A percentile compares a stretch with the other conserved stretches of the same genome.
Evolutionary conservation across 2,329 filamentous ascomycete species (phyloP).

Genomic region (Epicoccum nigrum): DNA sequence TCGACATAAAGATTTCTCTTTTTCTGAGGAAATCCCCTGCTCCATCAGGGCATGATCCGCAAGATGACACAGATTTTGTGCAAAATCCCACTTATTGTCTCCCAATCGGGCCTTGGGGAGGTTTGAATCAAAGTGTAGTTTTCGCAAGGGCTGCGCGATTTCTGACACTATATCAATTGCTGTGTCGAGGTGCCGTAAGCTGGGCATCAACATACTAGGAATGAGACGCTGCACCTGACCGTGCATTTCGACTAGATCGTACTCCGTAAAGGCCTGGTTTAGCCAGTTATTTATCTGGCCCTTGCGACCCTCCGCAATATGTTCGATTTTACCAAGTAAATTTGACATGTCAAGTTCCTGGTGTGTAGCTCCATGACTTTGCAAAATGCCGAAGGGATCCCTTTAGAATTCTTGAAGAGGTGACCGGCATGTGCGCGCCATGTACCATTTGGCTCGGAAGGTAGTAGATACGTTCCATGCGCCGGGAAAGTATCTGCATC

Average conservation of each 20-base stretch:
- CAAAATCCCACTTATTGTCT: constrained; percentile 2
- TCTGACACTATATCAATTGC: background rate
- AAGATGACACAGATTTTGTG: background rate
- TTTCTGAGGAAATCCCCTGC: constrained; percentile 6
- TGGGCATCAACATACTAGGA: background rate
- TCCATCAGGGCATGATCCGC: background rate
- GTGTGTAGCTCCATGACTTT: background rate
- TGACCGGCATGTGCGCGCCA: background rate
- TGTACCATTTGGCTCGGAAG: constrained; percentile 19
- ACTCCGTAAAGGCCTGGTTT: background rate
- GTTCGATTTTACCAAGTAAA: background rate
- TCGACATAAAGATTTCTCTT: background rate
- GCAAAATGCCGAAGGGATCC: background rate
- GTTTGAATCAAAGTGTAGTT: background rate
- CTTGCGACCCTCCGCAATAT: background rate
- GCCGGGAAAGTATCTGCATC: constrained; percentile 19
- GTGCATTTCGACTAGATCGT: constrained; percentile 3
- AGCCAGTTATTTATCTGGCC: background rate
- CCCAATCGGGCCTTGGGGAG: background rate
- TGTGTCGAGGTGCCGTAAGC: background rate
- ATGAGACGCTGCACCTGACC: background rate
- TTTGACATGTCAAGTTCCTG: background rate
- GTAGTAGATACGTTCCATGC: constrained; percentile 11
- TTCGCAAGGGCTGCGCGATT: background rate
- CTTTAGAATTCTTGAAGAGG: background rate